phyloP scores from a whole-genome alignment of 1,284 basidiomycete species.

The Trichosporon sp. region DNA sequence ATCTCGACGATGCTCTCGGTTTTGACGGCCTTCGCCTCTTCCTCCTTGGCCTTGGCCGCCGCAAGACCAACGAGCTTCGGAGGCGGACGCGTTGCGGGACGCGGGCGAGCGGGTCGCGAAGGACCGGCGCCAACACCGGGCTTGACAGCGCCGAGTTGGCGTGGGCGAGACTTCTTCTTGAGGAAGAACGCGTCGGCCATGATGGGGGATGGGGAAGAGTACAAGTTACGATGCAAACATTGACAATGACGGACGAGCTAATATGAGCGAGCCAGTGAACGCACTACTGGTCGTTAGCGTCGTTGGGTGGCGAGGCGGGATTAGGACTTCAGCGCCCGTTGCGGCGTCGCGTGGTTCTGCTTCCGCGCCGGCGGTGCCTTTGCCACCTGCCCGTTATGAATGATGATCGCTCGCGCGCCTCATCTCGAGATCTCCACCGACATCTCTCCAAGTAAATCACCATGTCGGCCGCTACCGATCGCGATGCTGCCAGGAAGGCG shows the following conservation, averaged over 20 bases:
- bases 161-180: constrained; percentile 26
- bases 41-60: not conserved
- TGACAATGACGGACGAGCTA: not conserved
- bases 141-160: not conserved
- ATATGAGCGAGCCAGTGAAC: not conserved
- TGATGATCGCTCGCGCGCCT: not conserved
- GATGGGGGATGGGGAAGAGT: not conserved
- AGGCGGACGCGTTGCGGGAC: not conserved
- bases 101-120: not conserved
- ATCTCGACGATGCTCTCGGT: constrained; percentile 30
- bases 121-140: not conserved
- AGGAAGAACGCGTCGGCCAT: constrained; percentile 39
- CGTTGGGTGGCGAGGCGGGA: not conserved
- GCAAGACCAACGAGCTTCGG: not conserved
- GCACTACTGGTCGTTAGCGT: too few species aligned
- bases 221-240: not conserved
- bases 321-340: not conserved
- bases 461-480: constrained; percentile 26
- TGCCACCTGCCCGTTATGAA: not conserved
- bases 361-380: not conserved
- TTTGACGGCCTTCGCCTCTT: constrained; percentile 7
- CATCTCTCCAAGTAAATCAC: not conserved
- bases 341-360: not conserved
- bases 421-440: not conserved
- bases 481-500: constrained; percentile 27